Conservation (phyloP, 1,284 basidiomycete genomes). For the Microbotryum silenes-acaulis region DNA sequence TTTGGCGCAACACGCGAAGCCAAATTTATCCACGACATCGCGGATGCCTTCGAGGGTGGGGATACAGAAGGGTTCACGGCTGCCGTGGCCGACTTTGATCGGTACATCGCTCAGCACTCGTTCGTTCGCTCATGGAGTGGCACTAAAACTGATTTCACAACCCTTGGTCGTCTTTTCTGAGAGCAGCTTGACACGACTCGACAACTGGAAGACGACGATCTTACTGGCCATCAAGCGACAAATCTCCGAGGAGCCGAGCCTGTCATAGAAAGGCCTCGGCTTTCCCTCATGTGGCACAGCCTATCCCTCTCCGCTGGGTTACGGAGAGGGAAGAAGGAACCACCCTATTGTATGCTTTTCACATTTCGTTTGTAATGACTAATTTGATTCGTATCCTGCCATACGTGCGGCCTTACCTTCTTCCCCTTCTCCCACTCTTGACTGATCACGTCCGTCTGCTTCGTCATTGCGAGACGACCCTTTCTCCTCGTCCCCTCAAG, state of each 20-base stretch:
- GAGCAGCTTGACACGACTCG: constrained; percentile 74
- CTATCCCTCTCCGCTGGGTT: too few species aligned
- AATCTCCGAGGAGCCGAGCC: constrained; percentile 54
- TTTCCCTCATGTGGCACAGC: too few species aligned
- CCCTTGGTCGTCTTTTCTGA: background rate
- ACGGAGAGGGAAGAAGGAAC: too few species aligned
- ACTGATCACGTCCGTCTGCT: too few species aligned
- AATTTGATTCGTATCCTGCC: too few species aligned
- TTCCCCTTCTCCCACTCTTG: too few species aligned
- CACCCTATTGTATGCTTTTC: too few species aligned
- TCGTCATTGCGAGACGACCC: too few species aligned
- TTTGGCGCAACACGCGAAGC: constrained; percentile 81
- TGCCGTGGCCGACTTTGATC: constrained; percentile 31
- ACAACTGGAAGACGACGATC: constrained; percentile 89
- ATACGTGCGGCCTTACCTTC: too few species aligned
- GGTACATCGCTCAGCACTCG: constrained; percentile 14
- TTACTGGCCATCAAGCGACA: constrained; percentile 77
- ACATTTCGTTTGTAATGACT: too few species aligned
- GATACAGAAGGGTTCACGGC: constrained; percentile 70
- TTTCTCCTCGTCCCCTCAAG: too few species aligned
- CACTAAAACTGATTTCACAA: background rate
- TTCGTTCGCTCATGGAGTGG: background rate
- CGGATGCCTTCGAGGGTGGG: constrained; percentile 69
- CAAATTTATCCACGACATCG: constrained; percentile 69
- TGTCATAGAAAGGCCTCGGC: constrained; percentile 37